phyloP scores from a whole-genome alignment of 2,329 filamentous ascomycete genomes.

The Fusarium keratoplasticum region DNA sequence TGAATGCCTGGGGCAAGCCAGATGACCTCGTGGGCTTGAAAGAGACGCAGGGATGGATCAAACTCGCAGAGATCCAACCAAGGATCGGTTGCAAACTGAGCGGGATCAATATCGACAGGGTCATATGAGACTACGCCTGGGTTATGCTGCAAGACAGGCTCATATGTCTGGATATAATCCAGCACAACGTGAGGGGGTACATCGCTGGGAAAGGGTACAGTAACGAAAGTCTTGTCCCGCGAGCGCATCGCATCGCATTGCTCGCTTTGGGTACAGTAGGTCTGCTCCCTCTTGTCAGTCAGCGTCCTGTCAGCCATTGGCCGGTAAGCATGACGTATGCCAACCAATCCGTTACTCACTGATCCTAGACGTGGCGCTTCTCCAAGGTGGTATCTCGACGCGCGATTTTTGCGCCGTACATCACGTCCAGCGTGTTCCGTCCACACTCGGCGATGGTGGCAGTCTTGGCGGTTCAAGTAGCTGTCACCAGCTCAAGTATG shows the following conservation, averaged over 20 bases:
- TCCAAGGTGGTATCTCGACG: background rate
- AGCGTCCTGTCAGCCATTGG: background rate
- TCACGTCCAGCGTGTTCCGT: background rate
- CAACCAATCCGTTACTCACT: slow-evolving; percentile 1
- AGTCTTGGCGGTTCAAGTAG: background rate
- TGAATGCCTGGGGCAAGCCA: slow-evolving; percentile 53
- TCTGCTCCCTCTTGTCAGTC: background rate
- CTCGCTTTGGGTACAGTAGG: slow-evolving; percentile 7
- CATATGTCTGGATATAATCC: slow-evolving; percentile 53
- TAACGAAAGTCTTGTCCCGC: slow-evolving; percentile 49
- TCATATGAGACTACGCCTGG: slow-evolving; percentile 51
- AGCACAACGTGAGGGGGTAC: slow-evolving; percentile 52
- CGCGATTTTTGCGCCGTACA: background rate
- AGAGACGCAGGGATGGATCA: slow-evolving; percentile 49
- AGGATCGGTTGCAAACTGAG: slow-evolving; percentile 48
- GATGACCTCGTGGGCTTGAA: slow-evolving; percentile 45
- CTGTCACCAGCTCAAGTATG: background rate
- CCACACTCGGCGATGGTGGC: background rate
- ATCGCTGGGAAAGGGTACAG: slow-evolving; percentile 53
- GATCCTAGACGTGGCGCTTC: background rate
- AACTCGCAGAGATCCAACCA: slow-evolving; percentile 51
- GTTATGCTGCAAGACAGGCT: slow-evolving; percentile 55
- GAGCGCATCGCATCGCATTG: slow-evolving; percentile 42
- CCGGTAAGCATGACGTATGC: background rate
- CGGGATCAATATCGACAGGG: slow-evolving; percentile 44